These are phyloP conservation scores for Pyrenophora graminea DNA, from an alignment of 2,329 filamentous ascomycete species.

Conservation along the genomic window DNA sequence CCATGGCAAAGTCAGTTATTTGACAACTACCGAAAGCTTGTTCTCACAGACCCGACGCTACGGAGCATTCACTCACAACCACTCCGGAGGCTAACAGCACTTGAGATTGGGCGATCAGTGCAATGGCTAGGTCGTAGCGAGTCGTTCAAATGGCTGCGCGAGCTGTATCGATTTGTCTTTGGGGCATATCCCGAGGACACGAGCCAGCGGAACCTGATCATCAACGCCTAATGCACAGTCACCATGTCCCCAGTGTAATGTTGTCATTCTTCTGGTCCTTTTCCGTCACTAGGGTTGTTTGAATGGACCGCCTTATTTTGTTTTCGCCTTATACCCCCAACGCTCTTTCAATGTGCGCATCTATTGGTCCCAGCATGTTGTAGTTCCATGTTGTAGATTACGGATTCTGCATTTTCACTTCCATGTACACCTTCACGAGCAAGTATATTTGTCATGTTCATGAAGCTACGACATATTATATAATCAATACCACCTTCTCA, in stretches of 20 bases:
- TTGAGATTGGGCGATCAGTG: slow-evolving; percentile 81
- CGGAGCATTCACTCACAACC: slow-evolving; percentile 55
- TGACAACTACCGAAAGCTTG: slow-evolving; percentile 78
- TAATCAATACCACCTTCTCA: slow-evolving; percentile 2
- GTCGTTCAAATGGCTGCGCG: slow-evolving; percentile 78
- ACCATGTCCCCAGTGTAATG: not conserved
- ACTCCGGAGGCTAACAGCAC: slow-evolving; percentile 64
- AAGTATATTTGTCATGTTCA: slow-evolving; percentile 4
- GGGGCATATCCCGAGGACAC: slow-evolving; percentile 82
- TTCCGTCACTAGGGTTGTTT: slow-evolving; percentile 4
- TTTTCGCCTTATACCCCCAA: slow-evolving; percentile 38
- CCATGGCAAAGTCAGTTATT: slow-evolving; percentile 73
- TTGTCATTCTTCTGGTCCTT: slow-evolving; percentile 3
- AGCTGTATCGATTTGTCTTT: slow-evolving; percentile 83
- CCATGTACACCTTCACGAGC: slow-evolving; percentile 16
- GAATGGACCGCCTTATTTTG: slow-evolving; percentile 16
- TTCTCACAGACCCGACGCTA: slow-evolving; percentile 73
- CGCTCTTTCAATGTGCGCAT: slow-evolving; percentile 27
- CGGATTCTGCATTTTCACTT: slow-evolving; percentile 16
- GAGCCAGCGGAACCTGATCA: slow-evolving; percentile 67
- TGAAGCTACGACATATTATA: slow-evolving; percentile 7
- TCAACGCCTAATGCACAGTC: slow-evolving; percentile 46
- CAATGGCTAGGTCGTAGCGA: slow-evolving; percentile 72
- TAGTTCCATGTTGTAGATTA: slow-evolving; percentile 6
- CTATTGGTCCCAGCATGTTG: slow-evolving; percentile 13